Evolutionary conservation across 768 basidiomycete genomes (phyloP).

Genomic region (Pseudohyphozyma bogoriensis): DNA sequence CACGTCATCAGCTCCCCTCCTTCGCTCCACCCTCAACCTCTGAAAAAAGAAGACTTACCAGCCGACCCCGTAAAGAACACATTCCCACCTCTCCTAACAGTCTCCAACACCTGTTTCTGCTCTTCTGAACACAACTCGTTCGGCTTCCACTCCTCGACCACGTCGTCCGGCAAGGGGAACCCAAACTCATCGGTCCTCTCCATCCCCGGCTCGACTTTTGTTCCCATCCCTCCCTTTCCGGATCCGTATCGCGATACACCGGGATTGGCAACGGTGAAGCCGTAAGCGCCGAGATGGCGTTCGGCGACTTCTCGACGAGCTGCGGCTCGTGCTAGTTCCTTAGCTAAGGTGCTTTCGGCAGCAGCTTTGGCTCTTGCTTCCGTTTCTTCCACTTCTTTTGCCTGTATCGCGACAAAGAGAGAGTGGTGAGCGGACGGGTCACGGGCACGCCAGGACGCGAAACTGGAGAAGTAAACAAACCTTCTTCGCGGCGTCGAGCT

Average conservation of each 20-base stretch:
- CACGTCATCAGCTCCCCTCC: background rate
- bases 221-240: constrained; percentile 3
- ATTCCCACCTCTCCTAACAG: constrained; percentile 53
- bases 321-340: no score
- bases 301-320: constrained; percentile 13
- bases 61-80: constrained; percentile 42
- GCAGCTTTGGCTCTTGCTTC: background rate
- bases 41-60: constrained; percentile 17
- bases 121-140: constrained; percentile 42
- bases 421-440: no score
- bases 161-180: background rate
- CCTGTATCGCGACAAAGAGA: no score
- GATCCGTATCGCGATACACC: constrained; percentile 17
- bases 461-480: no score
- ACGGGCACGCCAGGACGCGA: no score
- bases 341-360: background rate
- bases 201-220: background rate
- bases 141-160: constrained; percentile 7
- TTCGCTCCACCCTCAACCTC: background rate
- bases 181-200: background rate
- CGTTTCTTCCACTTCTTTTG: no score
- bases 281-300: constrained; percentile 3
- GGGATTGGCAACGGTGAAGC: constrained; percentile 1
- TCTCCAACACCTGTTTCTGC: constrained; percentile 65
- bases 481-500: no score